Conservation (phyloP, 441 rosid genomes). For the Arabidopsis hybrid region DNA sequence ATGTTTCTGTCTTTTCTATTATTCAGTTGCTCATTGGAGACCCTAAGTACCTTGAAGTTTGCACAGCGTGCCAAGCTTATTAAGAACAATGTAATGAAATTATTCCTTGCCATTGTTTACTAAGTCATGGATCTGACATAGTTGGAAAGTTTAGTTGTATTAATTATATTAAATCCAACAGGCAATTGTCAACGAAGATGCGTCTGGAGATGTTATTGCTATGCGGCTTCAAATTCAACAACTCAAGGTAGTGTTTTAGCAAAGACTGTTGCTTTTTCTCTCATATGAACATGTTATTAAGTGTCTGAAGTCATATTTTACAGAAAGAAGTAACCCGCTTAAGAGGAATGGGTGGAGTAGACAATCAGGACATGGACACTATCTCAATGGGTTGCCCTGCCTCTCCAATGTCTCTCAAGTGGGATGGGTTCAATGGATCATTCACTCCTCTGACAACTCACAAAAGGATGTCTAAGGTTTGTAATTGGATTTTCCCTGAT, state of each 20-base stretch:
- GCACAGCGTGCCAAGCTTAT: constrained; percentile 99
- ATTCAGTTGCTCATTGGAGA: constrained; percentile 93
- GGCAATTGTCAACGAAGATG: constrained; percentile 98
- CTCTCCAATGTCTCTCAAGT: constrained; percentile 77
- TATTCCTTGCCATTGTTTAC: constrained; percentile 13
- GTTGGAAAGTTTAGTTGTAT: neutral
- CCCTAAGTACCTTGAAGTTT: constrained; percentile 96
- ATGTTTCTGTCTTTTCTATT: neutral
- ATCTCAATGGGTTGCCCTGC: constrained; percentile 59
- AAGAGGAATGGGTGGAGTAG: constrained; percentile 65
- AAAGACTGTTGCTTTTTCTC: constrained; percentile 22
- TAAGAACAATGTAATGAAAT: constrained; percentile 80
- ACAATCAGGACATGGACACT: constrained; percentile 60
- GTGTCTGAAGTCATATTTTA: constrained; percentile 31
- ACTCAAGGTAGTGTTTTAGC: constrained; percentile 67
- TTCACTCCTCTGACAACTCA: constrained; percentile 71
- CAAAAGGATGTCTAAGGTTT: constrained; percentile 67
- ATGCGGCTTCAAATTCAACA: constrained; percentile 98
- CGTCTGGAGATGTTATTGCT: constrained; percentile 95
- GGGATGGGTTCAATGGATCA: constrained; percentile 82
- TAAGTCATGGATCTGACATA: constrained; percentile 18
- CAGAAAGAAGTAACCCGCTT: constrained; percentile 93
- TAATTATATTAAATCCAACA: constrained; percentile 40
- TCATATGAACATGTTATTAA: constrained; percentile 7
- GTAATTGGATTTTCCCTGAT: neutral